Percentiles rank a stretch among this genome's conserved stretches.
Evolutionary conservation across 1,284 basidiomycete species (phyloP).

Genomic region (Phylloboletellus chloephorus): DNA sequence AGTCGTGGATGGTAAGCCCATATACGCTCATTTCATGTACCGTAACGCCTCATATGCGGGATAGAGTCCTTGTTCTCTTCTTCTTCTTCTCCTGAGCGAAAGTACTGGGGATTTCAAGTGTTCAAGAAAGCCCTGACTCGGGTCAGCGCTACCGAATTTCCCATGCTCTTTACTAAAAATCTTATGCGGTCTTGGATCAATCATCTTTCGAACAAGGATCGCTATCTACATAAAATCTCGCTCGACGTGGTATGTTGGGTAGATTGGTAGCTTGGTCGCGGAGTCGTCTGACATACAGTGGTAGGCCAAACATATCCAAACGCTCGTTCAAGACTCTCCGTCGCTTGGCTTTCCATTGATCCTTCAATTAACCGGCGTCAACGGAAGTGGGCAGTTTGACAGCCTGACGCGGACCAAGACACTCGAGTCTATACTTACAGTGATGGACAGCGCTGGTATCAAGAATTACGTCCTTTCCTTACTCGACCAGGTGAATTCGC

Average conservation of each 20-base stretch:
- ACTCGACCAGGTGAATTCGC: conserved; percentile 55
- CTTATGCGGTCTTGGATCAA: conserved; percentile 98
- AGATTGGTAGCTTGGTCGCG: conserved; percentile 1
- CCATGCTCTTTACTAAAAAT: conserved; percentile 90
- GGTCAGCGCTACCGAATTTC: conserved; percentile 61
- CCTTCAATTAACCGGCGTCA: conserved; percentile 79
- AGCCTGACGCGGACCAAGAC: conserved; percentile 91
- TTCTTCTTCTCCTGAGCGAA: conserved; percentile 81
- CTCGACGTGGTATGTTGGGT: conserved; percentile 59
- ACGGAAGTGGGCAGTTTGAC: conserved; percentile 89
- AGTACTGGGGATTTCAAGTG: conserved; percentile 94
- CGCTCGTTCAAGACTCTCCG: conserved; percentile 72
- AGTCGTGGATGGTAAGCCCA: conserved; percentile 77
- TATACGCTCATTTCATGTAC: not conserved
- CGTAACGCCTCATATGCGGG: conserved; percentile 7
- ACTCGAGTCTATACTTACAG: conserved; percentile 78
- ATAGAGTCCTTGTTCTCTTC: conserved; percentile 84
- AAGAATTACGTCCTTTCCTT: conserved; percentile 75
- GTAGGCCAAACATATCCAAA: conserved; percentile 71
- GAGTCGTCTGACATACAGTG: conserved; percentile 3
- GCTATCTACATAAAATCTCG: conserved; percentile 87
- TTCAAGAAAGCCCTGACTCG: conserved; percentile 78
- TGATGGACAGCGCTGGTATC: conserved; percentile 74
- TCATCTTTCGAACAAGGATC: conserved; percentile 83
- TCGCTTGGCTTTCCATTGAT: conserved; percentile 82